phyloP scores from a whole-genome alignment of 768 basidiomycete species.

The Sporobolomyces roseus region DNA sequence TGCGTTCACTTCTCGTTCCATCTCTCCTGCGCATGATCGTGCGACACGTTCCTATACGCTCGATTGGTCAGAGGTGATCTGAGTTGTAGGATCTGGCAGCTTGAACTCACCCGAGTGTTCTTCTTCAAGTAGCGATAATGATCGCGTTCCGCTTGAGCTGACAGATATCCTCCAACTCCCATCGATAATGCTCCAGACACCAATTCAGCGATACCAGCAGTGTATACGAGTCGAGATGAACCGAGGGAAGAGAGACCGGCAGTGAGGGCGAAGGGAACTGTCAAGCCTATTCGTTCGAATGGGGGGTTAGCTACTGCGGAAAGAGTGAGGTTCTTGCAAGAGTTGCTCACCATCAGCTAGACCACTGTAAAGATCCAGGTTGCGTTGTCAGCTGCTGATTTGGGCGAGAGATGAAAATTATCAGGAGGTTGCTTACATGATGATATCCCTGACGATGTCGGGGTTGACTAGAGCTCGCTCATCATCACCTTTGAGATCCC shows the following conservation, averaged over 20 bases:
- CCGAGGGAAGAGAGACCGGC: constrained; percentile 86
- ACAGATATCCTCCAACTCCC: constrained; percentile 97
- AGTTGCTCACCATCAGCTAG: constrained; percentile 28
- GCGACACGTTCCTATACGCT: constrained; percentile 63
- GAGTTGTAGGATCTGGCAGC: neutral
- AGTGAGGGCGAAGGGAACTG: constrained; percentile 84
- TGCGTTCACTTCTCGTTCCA: constrained; percentile 88
- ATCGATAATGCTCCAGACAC: constrained; percentile 95
- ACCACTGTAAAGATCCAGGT: constrained; percentile 8
- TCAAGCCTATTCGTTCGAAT: constrained; percentile 47
- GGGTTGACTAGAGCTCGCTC: constrained; percentile 79
- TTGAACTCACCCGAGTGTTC: constrained; percentile 54
- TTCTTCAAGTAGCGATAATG: constrained; percentile 74
- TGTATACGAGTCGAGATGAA: constrained; percentile 81
- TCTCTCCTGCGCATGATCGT: constrained; percentile 85
- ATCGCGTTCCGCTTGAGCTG: constrained; percentile 93
- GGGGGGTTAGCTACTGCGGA: too few relatives aligned
- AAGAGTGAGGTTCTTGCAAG: too few relatives aligned
- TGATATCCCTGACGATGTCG: constrained; percentile 69
- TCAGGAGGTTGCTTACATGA: constrained; percentile 58
- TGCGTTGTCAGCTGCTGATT: neutral
- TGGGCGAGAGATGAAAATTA: neutral
- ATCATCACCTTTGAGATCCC: constrained; percentile 74
- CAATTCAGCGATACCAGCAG: constrained; percentile 91
- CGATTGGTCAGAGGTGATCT: neutral